phyloP scores from a whole-genome alignment of 768 basidiomycete genomes.

The Podaxis carcinomalis region DNA sequence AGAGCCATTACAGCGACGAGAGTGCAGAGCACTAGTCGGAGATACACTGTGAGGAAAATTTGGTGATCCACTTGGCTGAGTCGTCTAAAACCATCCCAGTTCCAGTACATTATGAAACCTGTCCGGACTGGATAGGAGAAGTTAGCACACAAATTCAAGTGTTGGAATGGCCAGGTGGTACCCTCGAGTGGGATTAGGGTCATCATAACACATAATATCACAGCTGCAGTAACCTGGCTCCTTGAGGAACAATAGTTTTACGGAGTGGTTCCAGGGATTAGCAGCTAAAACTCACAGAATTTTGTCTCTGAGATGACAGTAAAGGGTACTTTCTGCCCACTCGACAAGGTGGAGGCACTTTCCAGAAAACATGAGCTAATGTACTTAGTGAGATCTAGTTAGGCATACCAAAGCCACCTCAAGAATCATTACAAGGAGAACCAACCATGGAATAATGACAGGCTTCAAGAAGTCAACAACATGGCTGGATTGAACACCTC shows the following conservation, averaged over 20 bases:
- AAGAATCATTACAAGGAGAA: constrained; percentile 1
- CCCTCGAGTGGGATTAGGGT: constrained; percentile 7
- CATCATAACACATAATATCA: neutral
- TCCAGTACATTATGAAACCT: constrained; percentile 1
- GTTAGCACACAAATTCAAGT: neutral
- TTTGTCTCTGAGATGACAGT: constrained; percentile 8
- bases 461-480: neutral
- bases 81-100: constrained; percentile 2
- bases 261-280: neutral
- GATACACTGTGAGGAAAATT: constrained; percentile 2
- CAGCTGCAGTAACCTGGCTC: neutral
- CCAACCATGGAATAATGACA: neutral
- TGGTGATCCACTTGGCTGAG: neutral
- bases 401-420: constrained; percentile 3
- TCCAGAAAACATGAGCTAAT: neutral
- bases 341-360: neutral
- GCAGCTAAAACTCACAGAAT: neutral
- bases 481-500: neutral
- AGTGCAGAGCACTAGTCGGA: neutral
- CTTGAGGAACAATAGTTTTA: neutral
- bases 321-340: neutral
- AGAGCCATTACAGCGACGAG: neutral
- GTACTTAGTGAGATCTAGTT: neutral
- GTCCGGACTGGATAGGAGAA: constrained; percentile 2
- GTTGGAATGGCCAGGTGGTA: neutral